Base-by-base conservation (phyloP, 495 filamentous ascomycete genomes). In the Penicillium coprophilum region DNA sequence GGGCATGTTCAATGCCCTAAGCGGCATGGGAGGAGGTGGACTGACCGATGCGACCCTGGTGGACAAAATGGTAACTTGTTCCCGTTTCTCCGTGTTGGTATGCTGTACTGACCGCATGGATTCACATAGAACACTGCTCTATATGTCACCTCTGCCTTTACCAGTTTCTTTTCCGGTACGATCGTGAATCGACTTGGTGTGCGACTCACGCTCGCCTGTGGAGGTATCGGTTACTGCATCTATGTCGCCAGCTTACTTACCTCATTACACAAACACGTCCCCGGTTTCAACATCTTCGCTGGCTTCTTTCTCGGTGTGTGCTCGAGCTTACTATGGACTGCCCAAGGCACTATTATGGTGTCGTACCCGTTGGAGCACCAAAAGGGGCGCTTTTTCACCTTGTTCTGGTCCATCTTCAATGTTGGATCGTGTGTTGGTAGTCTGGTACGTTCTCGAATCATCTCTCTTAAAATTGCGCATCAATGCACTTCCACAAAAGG, bases 1-100 rank as follows among this genome's bases (percentile, higher is more conserved):
- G 20, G 87, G 87, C 64, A 82, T 82, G 80, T 91, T 87, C 75
- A 92, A 92, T 68, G 88, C 79, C 23, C 64, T 81, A 50, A 68
- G 64, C 50, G 79, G 79, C 44, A 67, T 82, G 46, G 79, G 79
- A 32, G 79, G 79, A 50, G 79, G 69, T 51, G 79, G 79, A 50
- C 70, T 75, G 57, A 56, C 78, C 13, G 69, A 78, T 59, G 53
- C 70, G 9, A 57, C 41, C 11, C 62, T 72, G 38, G 71, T 69
- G 43, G 75, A 75, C 17, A 46, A 60, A 9, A 74, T 68, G 53
- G 70, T 71, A 50, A 65, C 24, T 27, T 4, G 24, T 27, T 6
- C 24, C 24, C 24, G 24, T 27, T 27, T 27, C 24, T 27, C 24
- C 4, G 24, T 27, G 24, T 4, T 61, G 17, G 6, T 30, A 3